Evolutionary conservation across 2,329 filamentous ascomycete species (phyloP), one percentile per base, ranked within the genome.

Genomic region (Endothia cerciana): DNA sequence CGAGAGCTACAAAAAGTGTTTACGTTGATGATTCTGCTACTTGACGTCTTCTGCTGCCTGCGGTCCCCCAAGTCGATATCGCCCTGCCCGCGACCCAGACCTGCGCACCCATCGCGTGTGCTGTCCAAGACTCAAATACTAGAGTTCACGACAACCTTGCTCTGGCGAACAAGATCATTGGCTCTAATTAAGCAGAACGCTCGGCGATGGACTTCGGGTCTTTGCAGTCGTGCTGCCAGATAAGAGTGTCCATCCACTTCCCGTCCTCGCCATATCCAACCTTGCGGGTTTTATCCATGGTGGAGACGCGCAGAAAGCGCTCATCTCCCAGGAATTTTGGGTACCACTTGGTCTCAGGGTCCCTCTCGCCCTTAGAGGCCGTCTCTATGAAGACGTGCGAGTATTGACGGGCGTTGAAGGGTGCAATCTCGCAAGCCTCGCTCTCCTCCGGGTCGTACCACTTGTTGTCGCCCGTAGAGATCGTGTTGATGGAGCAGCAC

Each of bases 281-380:
- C 40, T 64, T 68, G 19, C 66, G 66, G 40, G 66, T 47, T 25
- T 55, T 63, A 33, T 66, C 64, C 25, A 57, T 56, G 49, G 66
- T 68, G 10, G 45, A 58, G 22, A 64, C 51, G 17, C 56, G 61
- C 19, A 62, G n/a, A 19, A 63, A 66, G 15, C 38, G 49, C 40
- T 66, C 60, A 15, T 47, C 60, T 22, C 59, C 22, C 4, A 68
- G 49, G 28, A 68, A 63, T 11, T 49, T 47, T 33, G 62, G 40
- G 19, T 51, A 15, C 66, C 66, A 68, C 41, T 25, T 36, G 4
- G 59, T 61, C n/a, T 68, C 64, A n/a, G 66, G 56, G 17, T 66
- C 66, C 1, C 40, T 36, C 30, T 64, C 40, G 41, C 38, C 65
- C 15, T 55, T 28, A 4, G 64, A 64, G 30, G 66, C 64, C 10